Conservation (phyloP, 441 rosid genomes). For the Manihot esculenta region DNA sequence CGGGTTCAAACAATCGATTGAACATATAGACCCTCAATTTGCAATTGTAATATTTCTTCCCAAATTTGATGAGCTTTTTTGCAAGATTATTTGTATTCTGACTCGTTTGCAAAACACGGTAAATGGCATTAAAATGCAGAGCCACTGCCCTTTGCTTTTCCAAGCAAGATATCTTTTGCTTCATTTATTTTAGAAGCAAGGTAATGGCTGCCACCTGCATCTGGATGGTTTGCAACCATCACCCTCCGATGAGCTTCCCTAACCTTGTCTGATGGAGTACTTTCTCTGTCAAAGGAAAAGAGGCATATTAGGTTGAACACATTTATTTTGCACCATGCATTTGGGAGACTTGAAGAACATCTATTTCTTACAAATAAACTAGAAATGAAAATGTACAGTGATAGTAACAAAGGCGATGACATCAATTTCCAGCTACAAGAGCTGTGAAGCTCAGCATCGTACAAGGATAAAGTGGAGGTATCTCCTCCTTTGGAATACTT, state of each 20-base stretch:
- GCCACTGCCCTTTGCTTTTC: conserved; percentile 44
- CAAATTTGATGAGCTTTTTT: not conserved
- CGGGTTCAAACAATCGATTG: conserved; percentile 16
- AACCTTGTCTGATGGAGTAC: conserved; percentile 45
- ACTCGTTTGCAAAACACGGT: not conserved
- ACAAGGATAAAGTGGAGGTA: not conserved
- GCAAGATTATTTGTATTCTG: not conserved
- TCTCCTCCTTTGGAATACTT: not conserved
- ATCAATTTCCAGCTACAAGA: not conserved
- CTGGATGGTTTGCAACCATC: conserved; percentile 78
- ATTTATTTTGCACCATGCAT: not conserved
- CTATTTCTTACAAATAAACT: not conserved
- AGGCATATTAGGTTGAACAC: not conserved
- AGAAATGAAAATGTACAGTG: not conserved
- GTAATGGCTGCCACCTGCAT: conserved; percentile 77
- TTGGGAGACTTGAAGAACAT: not conserved
- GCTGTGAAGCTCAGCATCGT: not conserved
- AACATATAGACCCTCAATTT: not conserved
- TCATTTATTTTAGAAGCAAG: conserved; percentile 67
- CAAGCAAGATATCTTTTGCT: conserved; percentile 68
- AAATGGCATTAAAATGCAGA: conserved; percentile 42
- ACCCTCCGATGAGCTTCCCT: conserved; percentile 66
- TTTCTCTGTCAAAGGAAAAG: conserved; percentile 38
- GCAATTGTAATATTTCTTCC: not conserved
- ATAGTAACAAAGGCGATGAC: not conserved